Evolutionary conservation across 345 rosid species (phyloP).

Genomic region (Carallia pectinifolia): DNA sequence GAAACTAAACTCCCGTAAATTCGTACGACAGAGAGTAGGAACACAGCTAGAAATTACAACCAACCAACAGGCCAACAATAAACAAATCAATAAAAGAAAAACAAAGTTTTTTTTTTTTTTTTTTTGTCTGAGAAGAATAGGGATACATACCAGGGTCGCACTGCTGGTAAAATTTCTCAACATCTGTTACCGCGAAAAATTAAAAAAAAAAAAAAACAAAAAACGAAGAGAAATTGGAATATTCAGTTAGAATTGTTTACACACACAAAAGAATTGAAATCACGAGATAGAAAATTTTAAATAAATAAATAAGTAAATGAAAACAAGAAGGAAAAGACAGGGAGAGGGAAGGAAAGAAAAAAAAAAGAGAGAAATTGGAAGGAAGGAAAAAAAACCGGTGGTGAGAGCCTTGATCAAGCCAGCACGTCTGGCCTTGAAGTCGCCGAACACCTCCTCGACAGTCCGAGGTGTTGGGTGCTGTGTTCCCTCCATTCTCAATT

Average conservation of each 20-base stretch:
- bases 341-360: too few species aligned
- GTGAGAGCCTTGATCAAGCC: slow-evolving; percentile 94
- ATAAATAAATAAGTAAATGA: neutral
- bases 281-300: neutral
- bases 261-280: neutral
- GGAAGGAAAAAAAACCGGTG: slow-evolving; percentile 37
- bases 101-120: too few species aligned
- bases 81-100: neutral
- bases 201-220: neutral
- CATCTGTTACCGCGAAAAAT: slow-evolving; percentile 51
- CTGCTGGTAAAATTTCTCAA: slow-evolving; percentile 85
- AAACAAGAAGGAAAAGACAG: neutral
- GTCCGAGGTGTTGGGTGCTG: slow-evolving; percentile 77
- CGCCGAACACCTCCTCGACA: slow-evolving; percentile 90
- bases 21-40: too few species aligned
- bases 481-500: slow-evolving; percentile 55
- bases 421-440: slow-evolving; percentile 87
- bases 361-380: neutral
- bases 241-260: too few species aligned
- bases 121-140: neutral
- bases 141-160: slow-evolving; percentile 93
- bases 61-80: neutral
- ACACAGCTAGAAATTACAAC: too few species aligned
- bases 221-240: neutral
- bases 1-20: neutral